Percentiles rank a stretch among this genome's conserved stretches.
phyloP scores from a whole-genome alignment of 192 early-diverging fungal species.

The Linnemannia schmuckeri region DNA sequence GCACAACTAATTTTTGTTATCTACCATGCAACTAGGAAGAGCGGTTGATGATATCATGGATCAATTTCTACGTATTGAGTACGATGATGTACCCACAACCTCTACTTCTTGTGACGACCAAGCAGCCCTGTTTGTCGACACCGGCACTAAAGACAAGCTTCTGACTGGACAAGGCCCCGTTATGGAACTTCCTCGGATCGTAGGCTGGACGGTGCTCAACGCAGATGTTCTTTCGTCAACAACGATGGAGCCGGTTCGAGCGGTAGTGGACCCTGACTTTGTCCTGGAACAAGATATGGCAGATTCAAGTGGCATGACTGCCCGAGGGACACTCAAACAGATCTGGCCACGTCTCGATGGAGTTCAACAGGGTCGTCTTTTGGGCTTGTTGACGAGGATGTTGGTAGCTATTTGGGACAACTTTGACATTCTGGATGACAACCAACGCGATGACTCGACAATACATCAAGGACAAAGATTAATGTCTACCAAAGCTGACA shows the following conservation, averaged over 20 bases:
- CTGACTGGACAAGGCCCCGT: background rate
- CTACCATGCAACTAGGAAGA: too few relatives aligned
- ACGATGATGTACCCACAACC: background rate
- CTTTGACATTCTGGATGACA: conserved; percentile 21
- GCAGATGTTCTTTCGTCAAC: background rate
- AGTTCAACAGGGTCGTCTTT: background rate
- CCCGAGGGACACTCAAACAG: background rate
- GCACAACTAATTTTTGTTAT: background rate
- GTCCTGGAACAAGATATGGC: conserved; percentile 1
- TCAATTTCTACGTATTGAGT: background rate
- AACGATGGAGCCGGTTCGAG: background rate
- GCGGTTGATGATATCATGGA: background rate
- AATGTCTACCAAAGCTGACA: background rate
- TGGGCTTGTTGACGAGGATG: conserved; percentile 1
- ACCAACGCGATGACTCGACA: background rate
- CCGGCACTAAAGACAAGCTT: background rate
- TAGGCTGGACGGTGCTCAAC: background rate
- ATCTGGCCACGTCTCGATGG: conserved; percentile 12
- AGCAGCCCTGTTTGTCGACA: background rate
- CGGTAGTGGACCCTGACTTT: conserved; percentile 15
- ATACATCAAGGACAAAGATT: background rate
- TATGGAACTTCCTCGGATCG: background rate
- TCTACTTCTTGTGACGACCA: background rate
- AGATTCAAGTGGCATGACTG: background rate
- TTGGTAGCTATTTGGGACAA: conserved; percentile 20